Base-by-base conservation (phyloP, 441 rosid genomes). In the Jatropha multifida region DNA sequence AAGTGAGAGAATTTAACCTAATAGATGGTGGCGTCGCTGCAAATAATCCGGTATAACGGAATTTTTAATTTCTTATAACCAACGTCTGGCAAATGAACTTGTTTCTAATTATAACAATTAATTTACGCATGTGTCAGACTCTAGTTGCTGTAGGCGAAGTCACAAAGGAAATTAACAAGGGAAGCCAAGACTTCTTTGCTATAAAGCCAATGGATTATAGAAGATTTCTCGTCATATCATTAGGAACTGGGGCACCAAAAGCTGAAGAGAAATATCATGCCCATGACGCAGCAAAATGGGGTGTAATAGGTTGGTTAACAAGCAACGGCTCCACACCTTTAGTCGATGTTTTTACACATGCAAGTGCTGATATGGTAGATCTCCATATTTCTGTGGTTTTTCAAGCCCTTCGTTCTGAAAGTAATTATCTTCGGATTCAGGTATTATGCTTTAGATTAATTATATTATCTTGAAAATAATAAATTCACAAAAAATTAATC, bases 11-110 rank as follows among this genome's bases (percentile, higher is more conserved):
- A 69, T 92, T 83, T 59, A 77, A 92, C 76, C 92, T 90, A 23
- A 86, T 88, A 14, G 95, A 90, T n/a, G 92, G 95, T 10, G 90
- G 92, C 15, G 88, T 90, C 17, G 85, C 90, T 0, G 92, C 92
- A 52, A 90, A 83, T 71, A 90, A 86, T 77, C 97, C 92, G 66
- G 81, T 88, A 87, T 2, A 11, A 42, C 9, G 32, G 32, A 32
- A 2, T 32, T 32, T 1, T 32, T 32, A 32, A 32, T 32, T 32
- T 32, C 32, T 32, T 32, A 32, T 32, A 32, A 32, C 32, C 32
- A 32, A 32, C 2, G 32, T 32, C 32, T 32, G 32, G 32, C 2
- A 32, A 32, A 32, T 32, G 32, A 32, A 32, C 32, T 32, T 32
- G 32, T 32, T 1, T 32, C 32, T 51, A 52, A 52, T 32, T 42